Conservation (phyloP, 768 basidiomycete species). For the Lactarius sp. region DNA sequence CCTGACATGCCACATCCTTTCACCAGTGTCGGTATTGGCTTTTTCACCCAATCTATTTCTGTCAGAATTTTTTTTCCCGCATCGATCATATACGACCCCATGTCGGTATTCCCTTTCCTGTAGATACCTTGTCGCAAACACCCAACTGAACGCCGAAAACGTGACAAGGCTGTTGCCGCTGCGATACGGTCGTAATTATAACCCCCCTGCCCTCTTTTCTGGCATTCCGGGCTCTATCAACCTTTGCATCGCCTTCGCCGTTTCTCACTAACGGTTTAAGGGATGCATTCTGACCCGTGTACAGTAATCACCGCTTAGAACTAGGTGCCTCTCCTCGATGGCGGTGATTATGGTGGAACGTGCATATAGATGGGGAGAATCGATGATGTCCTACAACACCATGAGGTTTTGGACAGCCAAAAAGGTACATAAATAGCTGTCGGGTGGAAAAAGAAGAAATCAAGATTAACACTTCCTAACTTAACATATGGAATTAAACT, state of each 20-base stretch:
- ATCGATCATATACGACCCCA: too few relatives aligned
- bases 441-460: neutral
- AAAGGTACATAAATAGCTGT: constrained; percentile 10
- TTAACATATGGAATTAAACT: constrained; percentile 17
- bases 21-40: neutral
- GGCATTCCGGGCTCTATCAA: neutral
- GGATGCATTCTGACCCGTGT: neutral
- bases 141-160: neutral
- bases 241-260: neutral
- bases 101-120: neutral
- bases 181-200: neutral
- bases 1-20: too few relatives aligned
- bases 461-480: constrained; percentile 17
- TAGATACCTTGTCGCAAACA: neutral
- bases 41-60: neutral
- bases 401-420: neutral
- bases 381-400: neutral
- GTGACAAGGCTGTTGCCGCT: neutral
- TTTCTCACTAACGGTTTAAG: neutral
- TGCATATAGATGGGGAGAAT: neutral
- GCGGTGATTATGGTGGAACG: neutral
- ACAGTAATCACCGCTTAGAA: neutral
- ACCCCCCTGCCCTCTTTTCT: neutral
- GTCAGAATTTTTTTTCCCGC: neutral
- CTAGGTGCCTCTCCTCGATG: neutral